Conservation (phyloP, 164 flowering plant genomes). For the Magnolia changhungtana region DNA sequence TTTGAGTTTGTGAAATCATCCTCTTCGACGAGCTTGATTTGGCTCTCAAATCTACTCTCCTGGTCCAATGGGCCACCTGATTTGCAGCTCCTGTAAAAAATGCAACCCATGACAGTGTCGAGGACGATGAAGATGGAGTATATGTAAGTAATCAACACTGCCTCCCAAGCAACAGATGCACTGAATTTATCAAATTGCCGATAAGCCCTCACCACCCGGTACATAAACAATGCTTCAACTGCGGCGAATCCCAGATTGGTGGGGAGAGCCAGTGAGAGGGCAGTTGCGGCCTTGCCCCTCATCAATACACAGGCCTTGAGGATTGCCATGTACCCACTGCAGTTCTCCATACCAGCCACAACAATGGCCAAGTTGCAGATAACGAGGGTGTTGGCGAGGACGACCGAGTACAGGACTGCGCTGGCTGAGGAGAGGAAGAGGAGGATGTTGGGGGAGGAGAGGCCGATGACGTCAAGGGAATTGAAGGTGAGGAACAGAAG, state of each 20-base stretch:
- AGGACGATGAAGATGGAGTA: slow-evolving; percentile 46
- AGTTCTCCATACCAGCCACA: slow-evolving; percentile 37
- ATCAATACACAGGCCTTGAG: slow-evolving; percentile 42
- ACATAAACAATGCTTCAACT: slow-evolving; percentile 49
- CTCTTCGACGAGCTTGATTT: slow-evolving; percentile 6
- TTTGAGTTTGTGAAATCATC: slow-evolving; percentile 1
- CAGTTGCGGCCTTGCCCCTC: slow-evolving; percentile 40
- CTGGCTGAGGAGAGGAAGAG: slow-evolving; percentile 14
- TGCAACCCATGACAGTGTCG: slow-evolving; percentile 42
- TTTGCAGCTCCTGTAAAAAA: slow-evolving; percentile 38
- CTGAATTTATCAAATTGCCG: slow-evolving; percentile 4
- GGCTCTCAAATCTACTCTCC: slow-evolving; percentile 8
- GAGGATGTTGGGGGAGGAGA: slow-evolving; percentile 10
- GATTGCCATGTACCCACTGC: slow-evolving; percentile 31
- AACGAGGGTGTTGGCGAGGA: slow-evolving; percentile 24
- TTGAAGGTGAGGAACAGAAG: slow-evolving; percentile 27
- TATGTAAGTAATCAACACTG: slow-evolving; percentile 45
- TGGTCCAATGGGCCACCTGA: slow-evolving; percentile 7
- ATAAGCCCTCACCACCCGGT: slow-evolving; percentile 35
- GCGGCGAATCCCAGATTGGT: slow-evolving; percentile 40
- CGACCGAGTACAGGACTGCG: slow-evolving; percentile 25
- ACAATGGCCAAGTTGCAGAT: slow-evolving; percentile 39
- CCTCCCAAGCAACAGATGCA: slow-evolving; percentile 37
- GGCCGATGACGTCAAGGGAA: slow-evolving; percentile 11
- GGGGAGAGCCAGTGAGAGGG: slow-evolving; percentile 38